These are phyloP conservation scores for Cerioporus squamosus DNA, from an alignment of 1,284 basidiomycete genomes.

Conservation along the genomic window DNA sequence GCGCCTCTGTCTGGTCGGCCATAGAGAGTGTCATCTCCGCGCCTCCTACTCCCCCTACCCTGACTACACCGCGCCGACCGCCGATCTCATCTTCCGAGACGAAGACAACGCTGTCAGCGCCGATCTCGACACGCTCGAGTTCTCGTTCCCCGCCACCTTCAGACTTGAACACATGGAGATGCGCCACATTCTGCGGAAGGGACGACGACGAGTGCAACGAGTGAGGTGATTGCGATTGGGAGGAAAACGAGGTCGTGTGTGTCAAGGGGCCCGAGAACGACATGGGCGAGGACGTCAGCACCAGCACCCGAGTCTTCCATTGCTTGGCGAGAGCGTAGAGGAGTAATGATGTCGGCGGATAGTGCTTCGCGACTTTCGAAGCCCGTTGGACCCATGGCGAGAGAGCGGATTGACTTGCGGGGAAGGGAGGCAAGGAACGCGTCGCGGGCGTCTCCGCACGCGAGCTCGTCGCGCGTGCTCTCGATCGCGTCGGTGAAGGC, in stretches of 20 bases:
- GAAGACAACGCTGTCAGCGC: slow-evolving; percentile 73
- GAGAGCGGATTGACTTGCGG: slow-evolving; percentile 54
- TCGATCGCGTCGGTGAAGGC: slow-evolving; percentile 18
- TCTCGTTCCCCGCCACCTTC: slow-evolving; percentile 62
- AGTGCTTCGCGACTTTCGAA: slow-evolving; percentile 64
- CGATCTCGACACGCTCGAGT: slow-evolving; percentile 72
- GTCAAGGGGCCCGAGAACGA: slow-evolving; percentile 36
- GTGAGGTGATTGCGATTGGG: slow-evolving; percentile 19
- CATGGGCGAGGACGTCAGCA: slow-evolving; percentile 52
- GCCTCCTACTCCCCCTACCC: slow-evolving; percentile 65
- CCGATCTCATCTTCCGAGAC: slow-evolving; percentile 72
- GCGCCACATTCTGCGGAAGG: slow-evolving; percentile 48
- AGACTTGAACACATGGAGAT: slow-evolving; percentile 75
- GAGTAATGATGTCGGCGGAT: slow-evolving; percentile 66
- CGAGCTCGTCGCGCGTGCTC: slow-evolving; percentile 14
- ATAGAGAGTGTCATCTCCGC: slow-evolving; percentile 71
- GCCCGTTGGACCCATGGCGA: slow-evolving; percentile 53
- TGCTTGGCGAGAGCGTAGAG: slow-evolving; percentile 72
- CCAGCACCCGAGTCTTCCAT: slow-evolving; percentile 69
- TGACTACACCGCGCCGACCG: slow-evolving; percentile 65
- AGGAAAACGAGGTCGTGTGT: slow-evolving; percentile 27
- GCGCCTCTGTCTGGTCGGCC: slow-evolving; percentile 58
- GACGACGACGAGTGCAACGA: slow-evolving; percentile 11
- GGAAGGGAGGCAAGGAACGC: slow-evolving; percentile 59
- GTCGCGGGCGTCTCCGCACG: slow-evolving; percentile 28